These are phyloP conservation scores for Fusarium scirpi DNA, from an alignment of 2,329 filamentous ascomycete species.

Conservation along the genomic window DNA sequence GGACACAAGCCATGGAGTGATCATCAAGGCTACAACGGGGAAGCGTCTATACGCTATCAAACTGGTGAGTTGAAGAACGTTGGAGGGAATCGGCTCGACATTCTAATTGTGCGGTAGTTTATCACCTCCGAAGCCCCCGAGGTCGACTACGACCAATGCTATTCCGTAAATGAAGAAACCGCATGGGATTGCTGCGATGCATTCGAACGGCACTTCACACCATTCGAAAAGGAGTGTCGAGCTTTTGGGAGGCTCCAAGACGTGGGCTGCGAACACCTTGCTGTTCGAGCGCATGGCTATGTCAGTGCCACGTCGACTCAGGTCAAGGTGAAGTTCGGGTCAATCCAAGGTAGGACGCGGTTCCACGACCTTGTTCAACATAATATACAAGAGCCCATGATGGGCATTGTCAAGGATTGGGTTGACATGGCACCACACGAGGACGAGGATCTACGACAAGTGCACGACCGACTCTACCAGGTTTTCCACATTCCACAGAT, in stretches of 20 bases:
- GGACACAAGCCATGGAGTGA: neutral
- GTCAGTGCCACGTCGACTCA: neutral
- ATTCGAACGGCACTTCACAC: slow-evolving; percentile 12
- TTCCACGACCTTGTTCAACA: neutral
- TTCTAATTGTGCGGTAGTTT: neutral
- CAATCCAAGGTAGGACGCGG: neutral
- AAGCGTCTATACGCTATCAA: slow-evolving; percentile 1
- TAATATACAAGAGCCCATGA: neutral
- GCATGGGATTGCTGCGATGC: neutral
- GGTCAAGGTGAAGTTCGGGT: neutral
- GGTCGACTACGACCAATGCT: neutral
- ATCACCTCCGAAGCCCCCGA: neutral
- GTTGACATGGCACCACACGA: neutral
- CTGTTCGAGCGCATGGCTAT: slow-evolving; percentile 19
- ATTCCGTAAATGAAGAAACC: rapidly evolving
- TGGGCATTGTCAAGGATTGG: slow-evolving; percentile 27
- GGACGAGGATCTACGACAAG: neutral
- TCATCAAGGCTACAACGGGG: neutral
- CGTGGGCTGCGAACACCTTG: neutral
- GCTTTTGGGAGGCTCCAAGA: slow-evolving; percentile 15
- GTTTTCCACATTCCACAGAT: neutral
- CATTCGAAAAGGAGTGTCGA: slow-evolving; percentile 23
- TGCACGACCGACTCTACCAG: neutral
- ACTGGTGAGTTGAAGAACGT: neutral
- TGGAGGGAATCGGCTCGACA: neutral